These are phyloP conservation scores for Aspergillus sp. DNA, from an alignment of 2,329 filamentous ascomycete genomes.

Conservation along the genomic window DNA sequence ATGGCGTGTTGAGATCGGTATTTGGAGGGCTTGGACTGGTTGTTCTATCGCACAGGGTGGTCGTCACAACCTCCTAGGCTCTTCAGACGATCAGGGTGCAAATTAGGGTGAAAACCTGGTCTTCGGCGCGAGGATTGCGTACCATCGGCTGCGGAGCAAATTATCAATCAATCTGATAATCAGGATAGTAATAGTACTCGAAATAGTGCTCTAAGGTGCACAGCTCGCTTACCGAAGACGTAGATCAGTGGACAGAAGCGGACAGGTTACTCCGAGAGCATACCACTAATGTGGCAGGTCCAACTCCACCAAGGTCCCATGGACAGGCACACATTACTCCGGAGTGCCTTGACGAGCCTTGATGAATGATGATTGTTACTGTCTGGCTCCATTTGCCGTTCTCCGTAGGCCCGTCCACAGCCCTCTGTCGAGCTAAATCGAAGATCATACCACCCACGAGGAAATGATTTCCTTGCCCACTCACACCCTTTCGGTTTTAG, in stretches of 20 bases:
- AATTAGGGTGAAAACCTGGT: neutral
- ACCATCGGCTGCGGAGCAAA: neutral
- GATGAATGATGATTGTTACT: neutral
- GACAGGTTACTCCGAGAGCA: neutral
- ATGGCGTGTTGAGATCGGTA: neutral
- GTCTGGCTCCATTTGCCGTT: neutral
- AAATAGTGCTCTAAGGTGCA: neutral
- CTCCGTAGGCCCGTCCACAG: neutral
- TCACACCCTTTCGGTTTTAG: neutral
- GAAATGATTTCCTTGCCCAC: conserved; percentile 4
- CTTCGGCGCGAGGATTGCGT: neutral
- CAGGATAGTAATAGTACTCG: neutral
- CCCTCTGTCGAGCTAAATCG: neutral
- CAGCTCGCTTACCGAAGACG: neutral
- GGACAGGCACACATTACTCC: neutral
- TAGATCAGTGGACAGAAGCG: neutral
- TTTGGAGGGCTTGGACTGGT: no score
- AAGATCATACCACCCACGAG: neutral
- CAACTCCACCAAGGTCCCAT: neutral
- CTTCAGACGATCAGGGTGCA: conserved; percentile 4
- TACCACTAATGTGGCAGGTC: neutral
- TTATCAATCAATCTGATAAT: neutral
- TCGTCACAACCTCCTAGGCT: neutral
- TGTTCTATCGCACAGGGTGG: neutral
- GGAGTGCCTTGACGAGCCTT: neutral